Evolutionary conservation across 768 basidiomycete species (phyloP), one percentile per base, ranked within the genome.

Genomic region (Mycena sanguinolenta): DNA sequence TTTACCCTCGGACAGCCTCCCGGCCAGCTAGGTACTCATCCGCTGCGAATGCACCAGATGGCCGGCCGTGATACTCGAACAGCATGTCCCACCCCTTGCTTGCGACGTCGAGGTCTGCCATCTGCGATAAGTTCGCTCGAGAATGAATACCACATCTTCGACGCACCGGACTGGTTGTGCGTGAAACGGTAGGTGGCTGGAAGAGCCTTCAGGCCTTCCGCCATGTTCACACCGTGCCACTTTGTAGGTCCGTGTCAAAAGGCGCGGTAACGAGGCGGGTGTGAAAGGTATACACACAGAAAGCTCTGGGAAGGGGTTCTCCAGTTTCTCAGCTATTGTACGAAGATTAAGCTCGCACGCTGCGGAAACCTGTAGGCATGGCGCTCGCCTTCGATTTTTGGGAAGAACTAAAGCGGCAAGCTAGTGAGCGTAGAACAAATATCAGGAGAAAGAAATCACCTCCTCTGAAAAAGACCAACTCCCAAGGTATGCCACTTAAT

Each of bases 211-310:
- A 89, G 79, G 2, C 87, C 87, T 75, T 89, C 88, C 2, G 87
- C 87, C 81, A 90, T 82, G 73, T 89, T 89, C 65, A 89, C 88
- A 25, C 86, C 88, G 71, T 89, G 88, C 88, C 87, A 89, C 79
- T 86, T 73, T 7, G 28, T 19, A 32, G 69, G 9, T 71, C 42
- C 25, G 59, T 16, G n/a, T 12, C 3, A 19, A 28, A 27, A 16
- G n/a, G n/a, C n/a, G n/a, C 21, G 19, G n/a, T n/a, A 32, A 19
- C 28, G 3, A 39, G 10, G 32, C 32, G 38, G 57, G 13, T 46
- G 79, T 78, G 34, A 38, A 16, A 34, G 3, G 21, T 6, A 13
- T 16, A 17, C 82, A 79, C 63, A 83, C 71, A 0, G 82, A 81
- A 12, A 84, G 80, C 36, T 81, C 79, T 2, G 72, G 72, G 77